phyloP scores from a whole-genome alignment of 305 asterid genomes.

The Euphrasia arctica region DNA sequence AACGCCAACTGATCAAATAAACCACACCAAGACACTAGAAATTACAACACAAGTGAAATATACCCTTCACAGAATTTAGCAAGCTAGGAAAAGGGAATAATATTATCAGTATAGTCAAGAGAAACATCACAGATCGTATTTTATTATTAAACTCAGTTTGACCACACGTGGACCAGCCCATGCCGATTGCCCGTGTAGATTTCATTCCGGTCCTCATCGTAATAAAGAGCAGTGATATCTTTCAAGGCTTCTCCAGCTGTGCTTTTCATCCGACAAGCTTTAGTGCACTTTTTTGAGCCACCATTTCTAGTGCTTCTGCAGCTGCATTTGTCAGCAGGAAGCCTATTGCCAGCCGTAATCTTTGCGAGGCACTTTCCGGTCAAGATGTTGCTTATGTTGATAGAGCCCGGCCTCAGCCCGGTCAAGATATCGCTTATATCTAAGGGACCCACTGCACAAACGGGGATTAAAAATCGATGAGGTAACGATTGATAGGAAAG shows the following conservation, averaged over 20 bases:
- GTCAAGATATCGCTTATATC: conserved; percentile 75
- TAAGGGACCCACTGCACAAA: conserved; percentile 64
- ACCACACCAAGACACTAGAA: not conserved
- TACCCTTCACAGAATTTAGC: not conserved
- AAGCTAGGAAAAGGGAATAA: not conserved
- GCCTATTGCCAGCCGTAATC: conserved; percentile 54
- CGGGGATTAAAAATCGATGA: not conserved
- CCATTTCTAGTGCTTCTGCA: conserved; percentile 26
- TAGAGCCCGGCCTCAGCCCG: conserved; percentile 54
- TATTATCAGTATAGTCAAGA: not conserved
- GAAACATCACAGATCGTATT: not conserved
- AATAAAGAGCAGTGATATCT: conserved; percentile 79
- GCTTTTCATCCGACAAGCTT: conserved; percentile 44
- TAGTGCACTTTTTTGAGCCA: conserved; percentile 34
- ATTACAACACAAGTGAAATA: not conserved
- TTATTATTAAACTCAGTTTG: conserved; percentile 34
- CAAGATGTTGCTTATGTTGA: conserved; percentile 75
- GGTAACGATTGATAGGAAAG: conserved; percentile 11
- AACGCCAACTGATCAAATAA: conserved; percentile 1
- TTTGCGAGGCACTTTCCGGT: conserved; percentile 86
- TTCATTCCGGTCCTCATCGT: conserved; percentile 87
- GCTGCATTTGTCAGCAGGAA: conserved; percentile 39
- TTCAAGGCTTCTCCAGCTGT: conserved; percentile 72
- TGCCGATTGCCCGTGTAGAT: conserved; percentile 73
- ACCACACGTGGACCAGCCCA: conserved; percentile 81